Evolutionary conservation across 495 filamentous ascomycete genomes (phyloP), one percentile per base, ranked within the genome.

Genomic region (Wilcoxina mikolae): DNA sequence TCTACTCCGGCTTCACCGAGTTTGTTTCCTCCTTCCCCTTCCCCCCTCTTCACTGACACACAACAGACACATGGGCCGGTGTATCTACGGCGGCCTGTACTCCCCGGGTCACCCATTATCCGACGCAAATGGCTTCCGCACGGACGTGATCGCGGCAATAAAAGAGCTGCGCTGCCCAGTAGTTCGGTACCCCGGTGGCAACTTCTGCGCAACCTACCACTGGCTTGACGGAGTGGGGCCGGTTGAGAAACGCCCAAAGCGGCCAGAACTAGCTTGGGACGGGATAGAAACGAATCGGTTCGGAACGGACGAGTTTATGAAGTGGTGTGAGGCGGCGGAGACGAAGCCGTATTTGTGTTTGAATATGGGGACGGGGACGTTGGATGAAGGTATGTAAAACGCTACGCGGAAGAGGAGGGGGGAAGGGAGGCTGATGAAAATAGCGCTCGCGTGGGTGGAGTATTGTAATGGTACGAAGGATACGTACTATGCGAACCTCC

Each of bases 11-110:
- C 9, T 87, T 87, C 62, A 82, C 78, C 51, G 83, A 85, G 82
- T 84, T 70, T 63, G 70, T 68, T 26, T 20, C 20, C n/a, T n/a
- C n/a, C 26, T 10, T 38, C 28, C 38, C 17, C 20, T 4, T 47
- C 22, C 29, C 26, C 61, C 28, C 39, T n/a, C 38, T 33, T 11
- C 39, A 33, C 28, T 24, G 2, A 39, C 22, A 56, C 38, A 45
- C 26, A 26, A 59, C 46, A 85, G 82, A 64, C 83, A 87, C 60
- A 86, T 85, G 82, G 84, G 83, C 42, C 76, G 84, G 41, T 89
- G 84, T 69, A 85, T 89, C 67, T 89, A 89, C 65, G 84, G 84
- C 53, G 84, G 84, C 55, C 83, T 89, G 62, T 87, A 86, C 68
- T 84, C 87, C 55, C 84, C 82, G 1, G 73, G 70, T 11, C 85